Percentiles rank a stretch among this genome's conserved stretches.
Evolutionary conservation across 2,329 filamentous ascomycete species (phyloP).

Genomic region (Alternaria solani): DNA sequence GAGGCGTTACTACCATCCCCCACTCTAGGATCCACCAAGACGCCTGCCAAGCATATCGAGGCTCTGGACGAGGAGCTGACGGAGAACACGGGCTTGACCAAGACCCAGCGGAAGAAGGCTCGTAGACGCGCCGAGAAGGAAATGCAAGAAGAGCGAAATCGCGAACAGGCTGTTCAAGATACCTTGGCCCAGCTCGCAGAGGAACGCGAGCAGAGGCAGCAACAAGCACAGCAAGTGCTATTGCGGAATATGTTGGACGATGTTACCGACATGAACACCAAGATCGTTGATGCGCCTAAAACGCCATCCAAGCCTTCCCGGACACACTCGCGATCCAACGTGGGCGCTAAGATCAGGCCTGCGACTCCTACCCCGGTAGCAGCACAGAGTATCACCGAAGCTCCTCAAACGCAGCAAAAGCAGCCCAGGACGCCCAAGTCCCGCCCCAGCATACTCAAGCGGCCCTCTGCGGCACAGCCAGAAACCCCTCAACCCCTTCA

Average conservation of each 20-base stretch:
- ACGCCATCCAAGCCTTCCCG: constrained; percentile 13
- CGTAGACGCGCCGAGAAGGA: constrained; percentile 37
- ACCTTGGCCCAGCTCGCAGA: constrained; percentile 13
- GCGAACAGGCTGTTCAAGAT: constrained; percentile 18
- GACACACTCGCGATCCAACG: constrained; percentile 36
- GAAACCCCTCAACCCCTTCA: constrained; percentile 12
- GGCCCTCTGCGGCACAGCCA: constrained; percentile 20
- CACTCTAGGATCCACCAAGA: constrained; percentile 2
- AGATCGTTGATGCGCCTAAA: constrained; percentile 1
- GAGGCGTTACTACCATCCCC: constrained; percentile 47
- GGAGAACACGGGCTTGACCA: constrained; percentile 22
- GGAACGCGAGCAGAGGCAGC: constrained; percentile 13
- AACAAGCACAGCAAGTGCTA: not conserved
- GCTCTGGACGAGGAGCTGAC: constrained; percentile 3
- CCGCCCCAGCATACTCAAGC: constrained; percentile 18
- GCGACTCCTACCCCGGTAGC: constrained; percentile 19
- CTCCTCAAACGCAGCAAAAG: constrained; percentile 14
- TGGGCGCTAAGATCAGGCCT: constrained; percentile 39
- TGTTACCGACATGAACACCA: not conserved
- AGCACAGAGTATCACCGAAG: not conserved
- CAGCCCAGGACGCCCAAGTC: constrained; percentile 23
- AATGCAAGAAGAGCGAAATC: constrained; percentile 18
- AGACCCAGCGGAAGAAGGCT: constrained; percentile 38
- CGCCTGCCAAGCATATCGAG: constrained; percentile 1
- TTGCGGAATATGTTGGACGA: constrained; percentile 4